These are phyloP conservation scores for Pythium rishiriense DNA, from an alignment of 352 stramenopile genomes.

Conservation along the genomic window DNA sequence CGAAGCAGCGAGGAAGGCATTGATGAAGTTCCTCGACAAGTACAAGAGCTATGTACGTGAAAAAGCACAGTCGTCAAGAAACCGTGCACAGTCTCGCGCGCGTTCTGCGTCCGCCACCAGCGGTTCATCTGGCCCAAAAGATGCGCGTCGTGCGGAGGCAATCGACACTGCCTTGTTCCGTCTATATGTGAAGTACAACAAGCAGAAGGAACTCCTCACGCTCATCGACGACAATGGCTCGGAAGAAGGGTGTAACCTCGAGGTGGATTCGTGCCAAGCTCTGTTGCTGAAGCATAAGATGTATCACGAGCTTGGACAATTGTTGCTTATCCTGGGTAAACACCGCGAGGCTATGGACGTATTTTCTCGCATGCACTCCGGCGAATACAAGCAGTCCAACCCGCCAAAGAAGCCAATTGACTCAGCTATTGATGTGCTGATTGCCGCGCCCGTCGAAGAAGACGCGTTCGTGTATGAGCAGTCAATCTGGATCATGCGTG, in stretches of 20 bases:
- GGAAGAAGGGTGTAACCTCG: constrained; percentile 60
- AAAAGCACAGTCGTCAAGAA: constrained; percentile 36
- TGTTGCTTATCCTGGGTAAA: constrained; percentile 67
- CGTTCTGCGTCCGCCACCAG: constrained; percentile 21
- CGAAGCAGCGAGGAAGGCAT: constrained; percentile 57
- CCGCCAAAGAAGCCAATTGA: constrained; percentile 88
- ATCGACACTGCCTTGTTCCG: constrained; percentile 86
- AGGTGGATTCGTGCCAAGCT: constrained; percentile 65
- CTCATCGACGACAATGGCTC: constrained; percentile 70
- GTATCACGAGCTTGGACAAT: constrained; percentile 78
- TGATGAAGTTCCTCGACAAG: constrained; percentile 80
- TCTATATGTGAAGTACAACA: constrained; percentile 77
- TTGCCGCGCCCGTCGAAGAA: constrained; percentile 69
- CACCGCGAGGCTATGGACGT: constrained; percentile 81
- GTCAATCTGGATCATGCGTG: constrained; percentile 86
- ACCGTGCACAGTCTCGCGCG: constrained; percentile 24
- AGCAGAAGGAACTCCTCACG: constrained; percentile 74
- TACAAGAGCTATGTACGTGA: constrained; percentile 87
- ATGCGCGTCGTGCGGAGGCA: constrained; percentile 72
- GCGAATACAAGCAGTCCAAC: constrained; percentile 84
- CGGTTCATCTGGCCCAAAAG: constrained; percentile 42
- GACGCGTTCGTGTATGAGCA: constrained; percentile 88
- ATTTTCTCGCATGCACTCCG: constrained; percentile 72
- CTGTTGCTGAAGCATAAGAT: constrained; percentile 72
- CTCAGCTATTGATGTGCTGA: constrained; percentile 87